phyloP scores from a whole-genome alignment of 2,329 filamentous ascomycete genomes.

The Anthostomella pinea region DNA sequence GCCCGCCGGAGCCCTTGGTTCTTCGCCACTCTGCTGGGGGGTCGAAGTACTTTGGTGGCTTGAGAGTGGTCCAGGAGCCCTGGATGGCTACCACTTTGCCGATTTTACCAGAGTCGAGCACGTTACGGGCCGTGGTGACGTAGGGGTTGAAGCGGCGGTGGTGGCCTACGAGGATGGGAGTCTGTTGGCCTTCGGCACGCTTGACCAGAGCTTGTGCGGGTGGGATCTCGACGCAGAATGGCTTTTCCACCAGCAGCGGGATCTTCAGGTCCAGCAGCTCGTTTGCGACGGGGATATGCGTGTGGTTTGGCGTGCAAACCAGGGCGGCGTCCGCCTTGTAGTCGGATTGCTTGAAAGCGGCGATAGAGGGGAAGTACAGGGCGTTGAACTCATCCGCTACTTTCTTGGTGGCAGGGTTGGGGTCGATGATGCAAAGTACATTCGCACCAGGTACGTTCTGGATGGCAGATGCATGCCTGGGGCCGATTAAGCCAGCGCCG shows the following conservation, averaged over 20 bases:
- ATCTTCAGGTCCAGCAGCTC: constrained; percentile 45
- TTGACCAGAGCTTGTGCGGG: constrained; percentile 38
- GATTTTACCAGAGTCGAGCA: constrained; percentile 38
- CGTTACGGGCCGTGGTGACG: constrained; percentile 46
- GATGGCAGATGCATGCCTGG: constrained; percentile 46
- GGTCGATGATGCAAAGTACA: not conserved
- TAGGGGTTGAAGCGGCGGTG: constrained; percentile 60
- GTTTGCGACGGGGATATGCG: constrained; percentile 50
- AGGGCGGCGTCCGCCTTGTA: constrained; percentile 51
- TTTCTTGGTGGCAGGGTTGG: not conserved
- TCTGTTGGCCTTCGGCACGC: too few species aligned
- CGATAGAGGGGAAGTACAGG: not conserved
- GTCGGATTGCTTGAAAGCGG: constrained; percentile 17
- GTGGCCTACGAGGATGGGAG: constrained; percentile 55
- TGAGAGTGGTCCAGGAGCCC: constrained; percentile 52
- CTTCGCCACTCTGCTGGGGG: constrained; percentile 42
- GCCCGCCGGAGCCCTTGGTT: constrained; percentile 45
- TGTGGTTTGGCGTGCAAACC: constrained; percentile 59
- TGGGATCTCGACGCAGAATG: constrained; percentile 42
- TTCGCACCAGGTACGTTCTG: constrained; percentile 41
- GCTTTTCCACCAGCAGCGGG: constrained; percentile 58
- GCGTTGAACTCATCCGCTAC: not conserved
- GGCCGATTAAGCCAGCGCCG: constrained; percentile 48
- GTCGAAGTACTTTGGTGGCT: constrained; percentile 50
- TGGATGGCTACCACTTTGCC: constrained; percentile 51